Conservation (phyloP, 345 rosid genomes). For the Melastoma malabathricum region DNA sequence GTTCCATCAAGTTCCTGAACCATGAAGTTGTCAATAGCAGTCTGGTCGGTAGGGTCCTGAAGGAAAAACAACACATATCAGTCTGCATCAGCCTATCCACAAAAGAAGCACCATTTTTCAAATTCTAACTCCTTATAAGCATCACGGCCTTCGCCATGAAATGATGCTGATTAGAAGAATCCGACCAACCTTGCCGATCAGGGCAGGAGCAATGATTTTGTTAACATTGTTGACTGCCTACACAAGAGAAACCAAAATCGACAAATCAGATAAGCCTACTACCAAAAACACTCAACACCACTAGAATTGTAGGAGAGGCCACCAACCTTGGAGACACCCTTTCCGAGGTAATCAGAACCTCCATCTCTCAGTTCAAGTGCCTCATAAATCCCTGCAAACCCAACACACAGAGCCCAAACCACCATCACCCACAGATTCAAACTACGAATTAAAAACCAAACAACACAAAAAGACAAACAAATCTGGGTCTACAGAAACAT, state of each 20-base stretch:
- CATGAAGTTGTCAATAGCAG: constrained; percentile 40
- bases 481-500: not conserved
- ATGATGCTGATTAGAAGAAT: not conserved
- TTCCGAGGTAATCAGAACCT: constrained; percentile 56
- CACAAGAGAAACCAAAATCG: constrained; percentile 3
- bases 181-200: constrained; percentile 47
- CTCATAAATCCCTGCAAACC: constrained; percentile 42
- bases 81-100: not conserved
- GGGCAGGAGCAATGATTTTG: constrained; percentile 44
- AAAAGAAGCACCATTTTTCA: too few relatives aligned
- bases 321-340: constrained; percentile 52
- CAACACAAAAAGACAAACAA: not conserved
- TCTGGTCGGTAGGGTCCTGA: constrained; percentile 51
- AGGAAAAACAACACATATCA: constrained; percentile 2
- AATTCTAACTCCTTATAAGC: too few relatives aligned
- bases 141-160: not conserved
- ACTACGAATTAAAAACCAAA: not conserved
- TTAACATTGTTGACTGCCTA: constrained; percentile 59
- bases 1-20: constrained; percentile 71
- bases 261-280: too few relatives aligned
- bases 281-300: too few relatives aligned
- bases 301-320: too few relatives aligned
- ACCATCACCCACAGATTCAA: not conserved
- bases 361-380: constrained; percentile 59
- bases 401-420: not conserved